A percentile compares a stretch with the other conserved stretches of the same genome.
Evolutionary conservation across 2,329 filamentous ascomycete genomes (phyloP).

Genomic region (Dactylellina haptotyla): DNA sequence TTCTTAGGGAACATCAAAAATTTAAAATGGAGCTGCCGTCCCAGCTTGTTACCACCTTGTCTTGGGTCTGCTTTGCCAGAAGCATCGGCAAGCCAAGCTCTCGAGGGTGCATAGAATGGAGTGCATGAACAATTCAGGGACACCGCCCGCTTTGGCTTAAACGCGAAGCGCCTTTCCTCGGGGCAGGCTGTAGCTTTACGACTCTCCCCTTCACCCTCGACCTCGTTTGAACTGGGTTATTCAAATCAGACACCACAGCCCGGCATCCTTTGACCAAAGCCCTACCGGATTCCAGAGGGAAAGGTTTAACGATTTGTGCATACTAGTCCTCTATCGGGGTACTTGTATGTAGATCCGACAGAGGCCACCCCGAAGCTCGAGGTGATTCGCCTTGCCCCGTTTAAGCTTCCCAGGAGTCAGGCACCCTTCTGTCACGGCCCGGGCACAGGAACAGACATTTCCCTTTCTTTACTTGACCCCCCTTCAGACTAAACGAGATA

Average conservation of each 20-base stretch:
- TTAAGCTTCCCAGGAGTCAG: conserved; percentile 16
- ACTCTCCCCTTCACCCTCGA: background rate
- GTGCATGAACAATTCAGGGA: conserved; percentile 35
- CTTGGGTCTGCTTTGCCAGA: conserved; percentile 41
- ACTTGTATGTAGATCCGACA: conserved; percentile 31
- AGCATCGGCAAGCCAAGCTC: conserved; percentile 36
- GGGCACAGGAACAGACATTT: conserved; percentile 1
- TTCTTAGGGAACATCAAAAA: conserved; percentile 4
- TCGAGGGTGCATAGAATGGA: conserved; percentile 33
- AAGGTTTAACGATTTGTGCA: conserved; percentile 39
- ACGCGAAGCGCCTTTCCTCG: conserved; percentile 42
- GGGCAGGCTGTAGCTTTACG: conserved; percentile 27
- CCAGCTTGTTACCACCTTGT: conserved; percentile 29
- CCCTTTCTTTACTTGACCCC: conserved; percentile 1
- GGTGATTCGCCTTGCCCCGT: conserved; percentile 32
- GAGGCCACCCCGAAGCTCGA: conserved; percentile 28
- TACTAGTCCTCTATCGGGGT: conserved; percentile 37
- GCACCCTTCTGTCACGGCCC: conserved; percentile 12
- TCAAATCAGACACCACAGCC: conserved; percentile 22
- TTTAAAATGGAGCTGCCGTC: conserved; percentile 39
- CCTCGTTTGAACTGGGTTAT: conserved; percentile 1
- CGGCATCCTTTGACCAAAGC: conserved; percentile 33
- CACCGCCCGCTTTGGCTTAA: conserved; percentile 42
- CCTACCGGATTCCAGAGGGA: conserved; percentile 36
- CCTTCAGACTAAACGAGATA: conserved; percentile 11